A percentile compares a stretch with the other conserved stretches of the same genome.
Evolutionary conservation across 495 filamentous ascomycete genomes (phyloP).

Genomic region (Aspergillus homomorphus): DNA sequence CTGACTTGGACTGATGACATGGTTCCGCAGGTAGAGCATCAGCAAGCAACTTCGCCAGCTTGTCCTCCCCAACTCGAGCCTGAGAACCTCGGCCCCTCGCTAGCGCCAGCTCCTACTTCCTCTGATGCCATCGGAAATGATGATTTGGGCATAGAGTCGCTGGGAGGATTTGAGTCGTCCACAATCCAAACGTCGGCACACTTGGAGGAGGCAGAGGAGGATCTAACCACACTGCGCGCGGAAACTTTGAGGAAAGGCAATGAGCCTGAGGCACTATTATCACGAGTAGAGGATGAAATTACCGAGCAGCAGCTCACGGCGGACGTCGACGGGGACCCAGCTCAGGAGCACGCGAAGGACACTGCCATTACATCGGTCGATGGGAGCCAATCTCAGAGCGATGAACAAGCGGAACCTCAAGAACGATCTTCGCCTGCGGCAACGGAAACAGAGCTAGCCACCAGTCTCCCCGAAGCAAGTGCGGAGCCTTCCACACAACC

Average conservation of each 20-base stretch:
- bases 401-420: not conserved
- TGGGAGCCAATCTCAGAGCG: not conserved
- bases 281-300: not conserved
- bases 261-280: not conserved
- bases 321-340: not conserved
- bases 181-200: slow-evolving; percentile 5
- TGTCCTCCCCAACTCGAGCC: slow-evolving; percentile 36
- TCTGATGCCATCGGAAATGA: slow-evolving; percentile 11
- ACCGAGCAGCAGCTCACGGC: not conserved
- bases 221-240: not conserved
- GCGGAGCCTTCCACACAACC: not conserved
- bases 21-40: slow-evolving; percentile 49
- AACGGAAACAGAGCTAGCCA: not conserved
- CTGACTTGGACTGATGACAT: slow-evolving; percentile 49
- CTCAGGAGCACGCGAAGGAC: not conserved
- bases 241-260: not conserved
- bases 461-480: not conserved
- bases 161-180: slow-evolving; percentile 3
- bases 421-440: not conserved
- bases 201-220: not conserved
- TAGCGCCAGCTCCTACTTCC: slow-evolving; percentile 13
- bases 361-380: not conserved
- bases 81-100: slow-evolving; percentile 25
- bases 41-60: slow-evolving; percentile 37
- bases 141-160: not conserved